Evolutionary conservation across 2,329 filamentous ascomycete species (phyloP), one percentile per base, ranked within the genome.

Genomic region (Sporothrix curviconia): DNA sequence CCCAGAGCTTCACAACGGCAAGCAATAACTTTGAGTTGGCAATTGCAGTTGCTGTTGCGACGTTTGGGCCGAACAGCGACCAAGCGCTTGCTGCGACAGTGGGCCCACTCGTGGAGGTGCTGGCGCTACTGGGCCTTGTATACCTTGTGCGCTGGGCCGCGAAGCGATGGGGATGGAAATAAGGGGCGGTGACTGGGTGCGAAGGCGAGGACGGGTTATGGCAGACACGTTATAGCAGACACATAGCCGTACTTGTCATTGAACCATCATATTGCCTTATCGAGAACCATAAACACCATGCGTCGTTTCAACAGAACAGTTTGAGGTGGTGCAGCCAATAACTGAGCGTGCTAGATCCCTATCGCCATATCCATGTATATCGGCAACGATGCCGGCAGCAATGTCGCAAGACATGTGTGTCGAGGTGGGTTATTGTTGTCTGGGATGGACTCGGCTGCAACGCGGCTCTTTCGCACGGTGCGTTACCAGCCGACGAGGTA

Each of bases 1-100:
- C 90, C 2, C 90, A 95, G 71, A 91, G 88, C 67, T 94, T 95
- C 65, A 95, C 89, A 0, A 92, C 90, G 0, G 88, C 89, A 1
- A 95, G 90, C 69, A 96, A 96, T 67, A 95, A 96, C 68, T 96
- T 96, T 66, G 91, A 96, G 74, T 74, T 96, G 24, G 90, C 91
- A 0, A 95, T 96, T 71, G 90, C 90, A 0, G 90, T 96, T 0
- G 89, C 89, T 0, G 85, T 95, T 3, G 87, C 90, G 0, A 86
- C 86, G 0, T 95, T 87, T 71, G 91, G 90, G 0, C 79, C 86
- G 0, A 74, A 87, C 40, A 92, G 88, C 65, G 84, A 91, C 51
- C 85, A 95, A 71, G 90, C 90, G 0, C 74, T 95, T 44, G 90
- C 91, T 1, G 78, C 87, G 7, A 95, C 90, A 0, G 90, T 95